These are phyloP conservation scores for Basidiobolus meristosporus DNA, from an alignment of 371 early-diverging fungal species.

Conservation along the genomic window DNA sequence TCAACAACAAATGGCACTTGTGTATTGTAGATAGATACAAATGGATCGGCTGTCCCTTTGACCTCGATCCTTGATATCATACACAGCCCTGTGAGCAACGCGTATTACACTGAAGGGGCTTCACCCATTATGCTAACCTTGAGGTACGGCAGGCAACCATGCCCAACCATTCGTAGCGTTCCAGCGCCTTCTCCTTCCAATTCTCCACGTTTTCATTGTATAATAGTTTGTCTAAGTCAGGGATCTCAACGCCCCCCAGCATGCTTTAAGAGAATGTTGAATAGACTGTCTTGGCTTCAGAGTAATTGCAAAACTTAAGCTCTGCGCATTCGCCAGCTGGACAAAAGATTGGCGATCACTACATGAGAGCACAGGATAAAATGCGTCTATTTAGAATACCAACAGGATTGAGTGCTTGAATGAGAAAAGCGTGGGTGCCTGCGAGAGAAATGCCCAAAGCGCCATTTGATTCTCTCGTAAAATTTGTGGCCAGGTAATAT, in stretches of 20 bases:
- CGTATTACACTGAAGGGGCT: not conserved
- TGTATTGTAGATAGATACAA: slow-evolving; percentile 22
- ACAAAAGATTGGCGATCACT: too few species aligned
- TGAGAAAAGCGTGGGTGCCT: slow-evolving; percentile 14
- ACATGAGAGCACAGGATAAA: too few species aligned
- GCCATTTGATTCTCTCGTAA: slow-evolving; percentile 27
- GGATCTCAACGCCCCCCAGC: slow-evolving; percentile 7
- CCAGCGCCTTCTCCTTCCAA: slow-evolving; percentile 16
- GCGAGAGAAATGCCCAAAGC: slow-evolving; percentile 25
- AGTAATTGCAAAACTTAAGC: slow-evolving; percentile 10
- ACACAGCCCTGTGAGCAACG: not conserved
- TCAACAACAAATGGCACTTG: slow-evolving; percentile 7
- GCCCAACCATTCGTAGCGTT: slow-evolving; percentile 40
- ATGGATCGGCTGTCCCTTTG: slow-evolving; percentile 18
- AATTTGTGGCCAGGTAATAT: slow-evolving; percentile 20
- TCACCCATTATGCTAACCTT: slow-evolving; percentile 11
- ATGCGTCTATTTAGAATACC: too few species aligned
- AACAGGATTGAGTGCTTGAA: slow-evolving; percentile 15
- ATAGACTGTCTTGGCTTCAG: slow-evolving; percentile 3
- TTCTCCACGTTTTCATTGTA: not conserved
- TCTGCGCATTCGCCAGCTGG: slow-evolving; percentile 7
- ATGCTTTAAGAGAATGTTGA: slow-evolving; percentile 1
- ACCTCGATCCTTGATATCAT: slow-evolving; percentile 8
- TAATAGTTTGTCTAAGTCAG: not conserved
- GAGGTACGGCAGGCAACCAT: slow-evolving; percentile 24